These are phyloP conservation scores for Candida golubevii DNA, from an alignment of 805 yeast genomes.

Conservation along the genomic window DNA sequence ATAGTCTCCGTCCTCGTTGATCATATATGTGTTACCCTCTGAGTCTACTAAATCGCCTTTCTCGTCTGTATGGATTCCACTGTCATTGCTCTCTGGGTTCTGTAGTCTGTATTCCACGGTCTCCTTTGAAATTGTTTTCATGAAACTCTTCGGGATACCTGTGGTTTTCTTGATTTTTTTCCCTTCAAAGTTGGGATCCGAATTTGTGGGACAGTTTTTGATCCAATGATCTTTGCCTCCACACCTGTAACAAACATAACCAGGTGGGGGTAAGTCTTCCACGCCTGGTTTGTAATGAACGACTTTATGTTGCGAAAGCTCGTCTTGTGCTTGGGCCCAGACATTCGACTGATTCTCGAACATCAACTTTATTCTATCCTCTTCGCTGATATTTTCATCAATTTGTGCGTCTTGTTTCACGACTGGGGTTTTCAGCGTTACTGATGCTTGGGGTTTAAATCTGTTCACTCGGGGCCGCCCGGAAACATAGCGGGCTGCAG, in stretches of 20 bases:
- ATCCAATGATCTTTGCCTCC: constrained; percentile 94
- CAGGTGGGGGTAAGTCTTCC: constrained; percentile 89
- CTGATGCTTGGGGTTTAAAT: constrained; percentile 37
- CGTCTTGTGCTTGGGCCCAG: constrained; percentile 93
- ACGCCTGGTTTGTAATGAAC: constrained; percentile 51
- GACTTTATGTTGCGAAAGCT: constrained; percentile 80
- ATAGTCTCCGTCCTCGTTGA: constrained; percentile 91
- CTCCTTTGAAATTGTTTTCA: constrained; percentile 81
- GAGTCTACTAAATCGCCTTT: constrained; percentile 42
- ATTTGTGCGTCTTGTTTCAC: constrained; percentile 19
- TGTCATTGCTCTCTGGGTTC: constrained; percentile 21
- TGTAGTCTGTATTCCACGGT: constrained; percentile 51
- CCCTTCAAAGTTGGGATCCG: constrained; percentile 92
- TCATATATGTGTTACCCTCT: constrained; percentile 62
- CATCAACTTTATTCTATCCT: constrained; percentile 85
- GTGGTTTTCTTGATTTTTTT: constrained; percentile 88
- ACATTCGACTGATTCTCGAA: constrained; percentile 89
- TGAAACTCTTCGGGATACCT: constrained; percentile 93
- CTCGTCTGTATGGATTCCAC: constrained; percentile 34
- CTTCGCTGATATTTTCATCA: constrained; percentile 60
- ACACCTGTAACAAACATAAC: constrained; percentile 93
- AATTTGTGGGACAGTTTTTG: constrained; percentile 89
- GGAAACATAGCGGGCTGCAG: constrained; percentile 62
- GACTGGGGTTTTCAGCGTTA: constrained; percentile 13
- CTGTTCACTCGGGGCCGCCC: constrained; percentile 57